A percentile compares a stretch with the other conserved stretches of the same genome.
Conservation (phyloP, 768 basidiomycete species). For the Boletus subparvulus region DNA sequence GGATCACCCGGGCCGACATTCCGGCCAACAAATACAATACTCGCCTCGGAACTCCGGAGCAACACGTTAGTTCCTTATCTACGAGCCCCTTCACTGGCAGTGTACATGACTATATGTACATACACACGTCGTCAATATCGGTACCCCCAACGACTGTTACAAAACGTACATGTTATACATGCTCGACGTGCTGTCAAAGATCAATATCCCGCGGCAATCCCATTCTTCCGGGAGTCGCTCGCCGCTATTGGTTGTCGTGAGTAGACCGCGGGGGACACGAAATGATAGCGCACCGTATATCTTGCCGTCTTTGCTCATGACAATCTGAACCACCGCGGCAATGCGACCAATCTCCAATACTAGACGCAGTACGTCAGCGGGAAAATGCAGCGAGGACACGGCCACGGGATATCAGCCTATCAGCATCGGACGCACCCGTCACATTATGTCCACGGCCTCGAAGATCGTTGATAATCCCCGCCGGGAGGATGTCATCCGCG, state of each 20-base stretch:
- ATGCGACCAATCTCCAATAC: conserved; percentile 70
- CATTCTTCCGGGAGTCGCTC: conserved; percentile 90
- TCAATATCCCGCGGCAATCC: conserved; percentile 86
- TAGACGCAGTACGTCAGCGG: conserved; percentile 21
- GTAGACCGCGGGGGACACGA: neutral
- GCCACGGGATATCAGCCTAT: neutral
- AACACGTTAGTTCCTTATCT: neutral
- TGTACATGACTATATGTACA: neutral
- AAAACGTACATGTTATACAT: too few relatives aligned
- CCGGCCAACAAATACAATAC: neutral
- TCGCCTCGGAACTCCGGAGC: neutral
- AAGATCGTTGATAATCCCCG: conserved; percentile 55
- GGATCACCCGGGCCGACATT: conserved; percentile 1
- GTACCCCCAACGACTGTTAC: neutral
- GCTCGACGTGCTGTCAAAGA: too few relatives aligned
- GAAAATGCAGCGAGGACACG: neutral
- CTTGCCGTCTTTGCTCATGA: conserved; percentile 47
- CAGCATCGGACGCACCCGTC: conserved; percentile 43
- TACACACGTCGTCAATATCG: neutral
- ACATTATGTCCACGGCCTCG: conserved; percentile 67
- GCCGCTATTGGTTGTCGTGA: conserved; percentile 51
- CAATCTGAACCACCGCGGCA: conserved; percentile 73
- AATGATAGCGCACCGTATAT: conserved; percentile 57
- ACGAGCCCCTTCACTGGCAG: neutral
- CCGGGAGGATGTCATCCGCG: conserved; percentile 61